Base-by-base conservation (phyloP, 192 early-diverging fungal species). In the Coemansia sp. region DNA sequence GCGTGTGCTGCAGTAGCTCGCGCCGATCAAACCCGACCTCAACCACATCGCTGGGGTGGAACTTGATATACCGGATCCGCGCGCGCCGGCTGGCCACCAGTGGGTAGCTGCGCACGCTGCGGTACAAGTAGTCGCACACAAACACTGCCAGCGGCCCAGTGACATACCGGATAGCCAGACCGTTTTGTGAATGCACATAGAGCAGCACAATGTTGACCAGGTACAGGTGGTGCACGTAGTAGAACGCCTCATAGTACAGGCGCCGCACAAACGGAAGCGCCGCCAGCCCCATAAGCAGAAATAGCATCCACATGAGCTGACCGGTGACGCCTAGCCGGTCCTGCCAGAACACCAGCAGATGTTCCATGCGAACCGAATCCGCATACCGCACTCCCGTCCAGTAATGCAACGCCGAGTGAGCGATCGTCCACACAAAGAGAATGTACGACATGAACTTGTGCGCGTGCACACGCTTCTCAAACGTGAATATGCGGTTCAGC, bases 181-280 rank as follows among this genome's bases (percentile, higher is more conserved):
- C 84, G 58, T 79, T 84, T 20, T 81, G 75, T 17, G 83, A 82
- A 52, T 92, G 90, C 51, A 89, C 65, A 46, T 88, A 85, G 23
- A 89, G 77, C 47, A 82, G 67, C 27, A 78, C 63, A 65, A 87
- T 89, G 74, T 85, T 90, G 17, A 82, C 69, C 31, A 90, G 36
- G 55, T 84, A 87, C 20, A 89, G 75, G 58, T 92, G 90, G 71
- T 92, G 90, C 64, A 85, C 75, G 62, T 86, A 88, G 83, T 87
- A 90, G 63, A 92, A 92, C 49, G 74, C 47, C 75, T 92, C 88
- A 66, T 90, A 92, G 52, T 84, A 75, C 43, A 70, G 41, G 23
- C 68, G 75, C 27, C 86, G 75, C 34, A 85, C 79, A 15, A 45
- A 31, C 14, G 73, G 67, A n/a, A 80, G 62, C 5, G 89, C 83